Conservation (phyloP, 176 grass and related monocot species). For the Avena insularis region DNA sequence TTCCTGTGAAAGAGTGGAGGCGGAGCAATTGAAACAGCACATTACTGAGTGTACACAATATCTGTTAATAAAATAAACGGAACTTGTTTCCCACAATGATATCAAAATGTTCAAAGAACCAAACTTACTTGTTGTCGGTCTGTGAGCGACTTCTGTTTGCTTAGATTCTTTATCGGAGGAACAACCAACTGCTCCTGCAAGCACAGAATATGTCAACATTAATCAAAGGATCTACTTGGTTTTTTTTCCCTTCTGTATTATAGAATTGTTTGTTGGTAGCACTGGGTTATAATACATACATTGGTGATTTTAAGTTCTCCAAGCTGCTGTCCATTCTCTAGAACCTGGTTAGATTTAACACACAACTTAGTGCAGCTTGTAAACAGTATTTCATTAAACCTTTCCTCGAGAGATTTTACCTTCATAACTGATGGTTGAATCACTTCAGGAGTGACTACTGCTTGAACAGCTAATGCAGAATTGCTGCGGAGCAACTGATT, state of each 20-base stretch:
- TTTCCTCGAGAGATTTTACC: slow-evolving; percentile 48
- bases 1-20: slow-evolving; percentile 62
- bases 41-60: slow-evolving; percentile 38
- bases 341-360: slow-evolving; percentile 53
- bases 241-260: slow-evolving; percentile 21
- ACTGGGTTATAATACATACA: slow-evolving; percentile 44
- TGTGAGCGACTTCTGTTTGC: slow-evolving; percentile 85
- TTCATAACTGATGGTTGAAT: slow-evolving; percentile 45
- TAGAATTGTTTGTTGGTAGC: slow-evolving; percentile 37
- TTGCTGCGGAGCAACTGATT: slow-evolving; percentile 60
- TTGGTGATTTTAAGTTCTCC: slow-evolving; percentile 45
- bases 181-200: slow-evolving; percentile 63
- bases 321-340: slow-evolving; percentile 54
- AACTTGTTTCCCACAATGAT: slow-evolving; percentile 2
- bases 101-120: background rate
- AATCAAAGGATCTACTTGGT: slow-evolving; percentile 16
- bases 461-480: slow-evolving; percentile 50
- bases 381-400: slow-evolving; percentile 18
- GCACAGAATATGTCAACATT: slow-evolving; percentile 38
- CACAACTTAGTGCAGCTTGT: slow-evolving; percentile 30
- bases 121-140: slow-evolving; percentile 77
- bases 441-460: slow-evolving; percentile 49
- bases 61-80: slow-evolving; percentile 16
- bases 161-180: slow-evolving; percentile 63
- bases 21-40: slow-evolving; percentile 33